Percentiles rank a stretch among this genome's conserved stretches.
phyloP scores from a whole-genome alignment of 306 rosid species.

The Coriaria nepalensis region DNA sequence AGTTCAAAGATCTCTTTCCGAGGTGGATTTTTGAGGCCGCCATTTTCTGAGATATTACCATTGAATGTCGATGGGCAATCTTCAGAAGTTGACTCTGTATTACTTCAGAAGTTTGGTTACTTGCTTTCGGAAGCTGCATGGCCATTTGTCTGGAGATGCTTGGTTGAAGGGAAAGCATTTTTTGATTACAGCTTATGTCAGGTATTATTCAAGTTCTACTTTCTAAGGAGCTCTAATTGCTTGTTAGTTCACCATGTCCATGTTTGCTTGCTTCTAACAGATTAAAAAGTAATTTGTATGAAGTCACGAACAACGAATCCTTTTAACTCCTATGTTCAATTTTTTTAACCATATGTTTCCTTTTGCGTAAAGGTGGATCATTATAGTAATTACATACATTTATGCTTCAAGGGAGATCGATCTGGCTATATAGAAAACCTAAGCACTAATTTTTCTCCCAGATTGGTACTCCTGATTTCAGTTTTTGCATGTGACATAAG shows the following conservation, averaged over 20 bases:
- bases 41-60: conserved; percentile 33
- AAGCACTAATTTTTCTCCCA: too few relatives aligned
- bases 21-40: conserved; percentile 90
- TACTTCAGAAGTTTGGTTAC: conserved; percentile 34
- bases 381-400: too few relatives aligned
- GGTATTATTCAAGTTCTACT: conserved; percentile 30
- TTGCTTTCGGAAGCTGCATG: conserved; percentile 60
- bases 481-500: too few relatives aligned
- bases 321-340: too few relatives aligned
- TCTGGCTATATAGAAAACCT: too few relatives aligned
- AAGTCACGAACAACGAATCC: too few relatives aligned
- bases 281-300: too few relatives aligned
- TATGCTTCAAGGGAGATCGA: too few relatives aligned
- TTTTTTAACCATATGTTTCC: too few relatives aligned
- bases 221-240: neutral
- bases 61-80: conserved; percentile 21
- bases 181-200: conserved; percentile 59
- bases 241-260: conserved; percentile 6
- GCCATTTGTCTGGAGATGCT: conserved; percentile 60
- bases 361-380: too few relatives aligned
- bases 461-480: too few relatives aligned
- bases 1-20: conserved; percentile 40
- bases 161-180: conserved; percentile 67
- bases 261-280: too few relatives aligned
- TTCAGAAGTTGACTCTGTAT: conserved; percentile 24